These are phyloP conservation scores for Solanum medicagineum DNA, from an alignment of 257 asterid species.

Conservation along the genomic window DNA sequence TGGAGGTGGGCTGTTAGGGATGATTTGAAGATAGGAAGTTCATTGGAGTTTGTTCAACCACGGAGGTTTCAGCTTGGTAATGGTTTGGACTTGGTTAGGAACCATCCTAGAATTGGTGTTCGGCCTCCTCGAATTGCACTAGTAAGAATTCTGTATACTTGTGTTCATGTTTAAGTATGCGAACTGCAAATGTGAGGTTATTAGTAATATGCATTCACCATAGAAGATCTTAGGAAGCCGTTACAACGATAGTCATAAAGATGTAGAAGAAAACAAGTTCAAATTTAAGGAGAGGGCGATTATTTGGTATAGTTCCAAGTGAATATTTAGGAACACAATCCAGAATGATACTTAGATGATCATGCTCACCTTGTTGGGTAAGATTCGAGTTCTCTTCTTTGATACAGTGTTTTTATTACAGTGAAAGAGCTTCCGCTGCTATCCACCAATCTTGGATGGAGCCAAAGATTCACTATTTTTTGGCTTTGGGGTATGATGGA, in stretches of 20 bases:
- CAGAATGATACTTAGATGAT: neutral
- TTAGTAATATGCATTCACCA: neutral
- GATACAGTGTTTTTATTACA: neutral
- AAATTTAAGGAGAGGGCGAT: neutral
- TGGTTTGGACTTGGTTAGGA: constrained; percentile 55
- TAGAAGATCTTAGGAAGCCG: neutral
- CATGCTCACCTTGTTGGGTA: neutral
- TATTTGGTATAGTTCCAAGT: neutral
- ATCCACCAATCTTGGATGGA: too few species aligned
- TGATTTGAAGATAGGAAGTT: constrained; percentile 67
- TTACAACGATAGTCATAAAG: neutral
- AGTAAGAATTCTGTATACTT: neutral
- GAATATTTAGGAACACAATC: neutral
- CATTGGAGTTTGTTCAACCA: constrained; percentile 50
- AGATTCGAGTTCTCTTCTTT: neutral
- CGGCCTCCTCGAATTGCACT: constrained; percentile 14
- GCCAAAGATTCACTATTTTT: too few species aligned
- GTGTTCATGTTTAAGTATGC: neutral
- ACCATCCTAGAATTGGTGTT: constrained; percentile 62
- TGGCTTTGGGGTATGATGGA: too few species aligned
- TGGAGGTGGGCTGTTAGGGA: constrained; percentile 72
- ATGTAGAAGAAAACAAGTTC: neutral
- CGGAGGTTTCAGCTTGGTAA: constrained; percentile 26
- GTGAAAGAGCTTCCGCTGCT: neutral
- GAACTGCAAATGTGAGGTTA: neutral